A percentile compares a stretch with the other conserved stretches of the same genome.
phyloP scores from a whole-genome alignment of 371 early-diverging fungal species.

The Mucor mucedo region DNA sequence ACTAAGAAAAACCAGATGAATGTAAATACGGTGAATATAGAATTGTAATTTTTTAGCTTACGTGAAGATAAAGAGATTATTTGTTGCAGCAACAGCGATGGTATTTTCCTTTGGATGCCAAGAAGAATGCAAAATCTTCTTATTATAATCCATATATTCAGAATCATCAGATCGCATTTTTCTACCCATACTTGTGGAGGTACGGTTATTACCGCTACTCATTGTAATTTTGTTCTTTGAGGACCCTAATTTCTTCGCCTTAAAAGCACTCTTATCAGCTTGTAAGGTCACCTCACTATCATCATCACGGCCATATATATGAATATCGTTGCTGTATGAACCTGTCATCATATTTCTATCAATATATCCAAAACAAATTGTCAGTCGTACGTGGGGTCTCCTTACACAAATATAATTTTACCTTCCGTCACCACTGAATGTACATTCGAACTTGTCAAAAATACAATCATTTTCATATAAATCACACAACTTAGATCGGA shows the following conservation, averaged over 20 bases:
- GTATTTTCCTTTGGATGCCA: constrained; percentile 99
- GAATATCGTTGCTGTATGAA: constrained; percentile 95
- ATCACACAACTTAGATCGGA: constrained; percentile 94
- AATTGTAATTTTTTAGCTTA: constrained; percentile 18
- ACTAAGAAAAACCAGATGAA: neutral
- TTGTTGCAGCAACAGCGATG: constrained; percentile 96
- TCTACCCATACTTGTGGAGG: constrained; percentile 8
- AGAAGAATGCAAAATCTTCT: constrained; percentile 97
- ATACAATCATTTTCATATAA: constrained; percentile 99
- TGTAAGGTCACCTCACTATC: constrained; percentile 85
- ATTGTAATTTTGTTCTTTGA: constrained; percentile 54
- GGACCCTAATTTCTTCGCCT: constrained; percentile 82
- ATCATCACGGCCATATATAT: constrained; percentile 78
- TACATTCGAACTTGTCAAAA: constrained; percentile 99
- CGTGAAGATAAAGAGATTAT: constrained; percentile 97
- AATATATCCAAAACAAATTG: constrained; percentile 43
- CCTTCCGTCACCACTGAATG: constrained; percentile 91
- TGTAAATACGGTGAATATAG: constrained; percentile 3
- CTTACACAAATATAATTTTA: constrained; percentile 14
- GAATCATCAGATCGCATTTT: constrained; percentile 11
- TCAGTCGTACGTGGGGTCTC: neutral
- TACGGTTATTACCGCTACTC: constrained; percentile 15
- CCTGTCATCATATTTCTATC: constrained; percentile 82
- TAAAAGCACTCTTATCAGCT: constrained; percentile 96
- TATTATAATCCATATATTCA: constrained; percentile 89